Evolutionary conservation across 2,329 filamentous ascomycete species (phyloP).

Genomic region (Coniosporium tulheliwenetii): DNA sequence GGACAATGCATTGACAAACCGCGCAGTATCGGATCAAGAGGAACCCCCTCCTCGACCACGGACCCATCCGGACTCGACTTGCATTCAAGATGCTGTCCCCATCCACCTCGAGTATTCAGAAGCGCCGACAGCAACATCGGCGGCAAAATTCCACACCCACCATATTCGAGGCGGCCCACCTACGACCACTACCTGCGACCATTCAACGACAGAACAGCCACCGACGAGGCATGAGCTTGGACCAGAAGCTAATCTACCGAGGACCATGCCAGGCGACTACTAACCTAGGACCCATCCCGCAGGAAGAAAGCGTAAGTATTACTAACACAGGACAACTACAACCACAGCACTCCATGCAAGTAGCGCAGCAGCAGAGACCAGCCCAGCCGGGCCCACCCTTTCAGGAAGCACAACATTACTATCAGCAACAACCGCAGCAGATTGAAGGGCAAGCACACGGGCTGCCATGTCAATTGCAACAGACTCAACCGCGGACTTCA

Average conservation of each 20-base stretch:
- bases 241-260: conserved; percentile 32
- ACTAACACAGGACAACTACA: conserved; percentile 44
- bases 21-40: conserved; percentile 18
- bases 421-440: conserved; percentile 35
- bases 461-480: conserved; percentile 13
- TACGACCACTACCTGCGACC: conserved; percentile 45
- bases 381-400: conserved; percentile 52
- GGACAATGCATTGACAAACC: background rate
- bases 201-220: conserved; percentile 42
- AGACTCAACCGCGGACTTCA: conserved; percentile 4
- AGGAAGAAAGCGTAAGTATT: conserved; percentile 38
- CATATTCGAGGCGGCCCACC: conserved; percentile 60
- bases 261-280: conserved; percentile 4
- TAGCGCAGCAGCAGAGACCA: conserved; percentile 78
- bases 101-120: conserved; percentile 54
- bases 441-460: conserved; percentile 13
- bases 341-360: conserved; percentile 71
- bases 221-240: conserved; percentile 72
- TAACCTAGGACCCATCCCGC: conserved; percentile 18
- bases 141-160: conserved; percentile 78
- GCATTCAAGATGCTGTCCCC: conserved; percentile 63
- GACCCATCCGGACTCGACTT: conserved; percentile 51
- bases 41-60: conserved; percentile 27
- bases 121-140: conserved; percentile 61
- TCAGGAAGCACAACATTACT: conserved; percentile 24